phyloP scores from a whole-genome alignment of 2,329 filamentous ascomycete genomes.

The Apiospora rasikravindrae region DNA sequence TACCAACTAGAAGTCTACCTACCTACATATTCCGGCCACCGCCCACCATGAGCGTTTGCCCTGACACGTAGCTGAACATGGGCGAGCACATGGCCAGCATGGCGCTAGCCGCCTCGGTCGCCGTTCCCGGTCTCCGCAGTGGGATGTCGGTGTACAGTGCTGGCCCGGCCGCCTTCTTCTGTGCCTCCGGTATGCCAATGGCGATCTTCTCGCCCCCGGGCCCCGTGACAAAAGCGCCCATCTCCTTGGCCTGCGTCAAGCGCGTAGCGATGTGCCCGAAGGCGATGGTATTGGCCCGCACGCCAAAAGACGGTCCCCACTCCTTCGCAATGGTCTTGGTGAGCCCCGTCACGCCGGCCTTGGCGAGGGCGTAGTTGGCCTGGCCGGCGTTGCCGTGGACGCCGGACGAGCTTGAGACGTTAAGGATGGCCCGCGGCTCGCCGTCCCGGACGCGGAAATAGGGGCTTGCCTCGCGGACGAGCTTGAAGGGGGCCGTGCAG shows the following conservation, averaged over 20 bases:
- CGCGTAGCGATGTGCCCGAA: slow-evolving; percentile 84
- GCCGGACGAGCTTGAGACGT: slow-evolving; percentile 82
- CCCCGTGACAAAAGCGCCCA: slow-evolving; percentile 77
- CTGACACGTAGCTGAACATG: slow-evolving; percentile 81
- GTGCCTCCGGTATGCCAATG: slow-evolving; percentile 72
- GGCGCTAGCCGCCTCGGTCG: slow-evolving; percentile 79
- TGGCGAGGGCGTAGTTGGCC: slow-evolving; percentile 85
- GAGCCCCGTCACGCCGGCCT: slow-evolving; percentile 81
- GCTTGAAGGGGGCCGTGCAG: slow-evolving; percentile 83
- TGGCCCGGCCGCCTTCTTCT: slow-evolving; percentile 49
- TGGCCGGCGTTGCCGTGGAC: slow-evolving; percentile 90
- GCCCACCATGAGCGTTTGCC: slow-evolving; percentile 87
- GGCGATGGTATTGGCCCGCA: slow-evolving; percentile 81
- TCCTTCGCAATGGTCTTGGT: slow-evolving; percentile 92
- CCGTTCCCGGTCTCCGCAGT: slow-evolving; percentile 74
- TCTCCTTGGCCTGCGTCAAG: slow-evolving; percentile 83
- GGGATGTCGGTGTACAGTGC: slow-evolving; percentile 73
- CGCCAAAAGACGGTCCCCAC: slow-evolving; percentile 85
- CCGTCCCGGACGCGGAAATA: slow-evolving; percentile 89
- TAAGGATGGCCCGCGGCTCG: slow-evolving; percentile 78
- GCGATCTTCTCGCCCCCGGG: slow-evolving; percentile 77
- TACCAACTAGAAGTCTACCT: slow-evolving; percentile 42
- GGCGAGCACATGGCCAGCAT: slow-evolving; percentile 83
- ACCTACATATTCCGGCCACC: slow-evolving; percentile 69
- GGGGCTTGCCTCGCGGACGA: slow-evolving; percentile 78